Evolutionary conservation across 1,284 basidiomycete species (phyloP), one percentile per base, ranked within the genome.

Genomic region (Papiliotrema nemorosa): DNA sequence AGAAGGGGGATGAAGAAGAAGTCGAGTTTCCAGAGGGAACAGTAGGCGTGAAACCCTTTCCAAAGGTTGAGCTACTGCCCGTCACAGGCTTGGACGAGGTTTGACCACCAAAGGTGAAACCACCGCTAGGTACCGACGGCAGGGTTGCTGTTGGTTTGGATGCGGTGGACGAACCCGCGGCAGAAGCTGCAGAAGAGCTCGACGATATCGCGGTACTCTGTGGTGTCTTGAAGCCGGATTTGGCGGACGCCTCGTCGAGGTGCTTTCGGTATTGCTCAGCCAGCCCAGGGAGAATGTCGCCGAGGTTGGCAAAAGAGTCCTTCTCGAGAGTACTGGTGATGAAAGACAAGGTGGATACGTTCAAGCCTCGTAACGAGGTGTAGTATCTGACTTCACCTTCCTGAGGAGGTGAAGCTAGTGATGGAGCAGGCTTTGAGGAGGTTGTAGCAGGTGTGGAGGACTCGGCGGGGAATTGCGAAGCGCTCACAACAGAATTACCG

Each of bases 231-330:
- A 72, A 70, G 10, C 67, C 72, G 1, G 69, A 61, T 51, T 69
- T 72, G 40, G 78, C 79, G 62, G 84, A 81, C 6, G 85, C 79
- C 35, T 78, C 77, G 6, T 76, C 67, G 5, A 87, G 79, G 38
- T 85, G 71, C 10, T 72, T 76, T 60, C 79, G 82, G 73, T 93
- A 92, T 48, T 80, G 81, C 49, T 82, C 80, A n/a, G 84, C 55
- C 9, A 88, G 47, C 13, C 40, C 42, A 0, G 66, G 63, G 24
- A 75, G 41, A 4, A 60, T 60, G 9, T 73, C 70, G 3, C 79
- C 76, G 3, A 90, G 72, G 61, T 93, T 84, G n/a, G 77, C 68
- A 69, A 91, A 91, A 1, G 87, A 84, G 69, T 93, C 88, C 9
- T 79, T 74, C 26, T 87, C 82, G 20, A 90, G 72, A 3, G 81